Base-by-base conservation (phyloP, 1,284 basidiomycete species). In the Heterobasidion occidentale region DNA sequence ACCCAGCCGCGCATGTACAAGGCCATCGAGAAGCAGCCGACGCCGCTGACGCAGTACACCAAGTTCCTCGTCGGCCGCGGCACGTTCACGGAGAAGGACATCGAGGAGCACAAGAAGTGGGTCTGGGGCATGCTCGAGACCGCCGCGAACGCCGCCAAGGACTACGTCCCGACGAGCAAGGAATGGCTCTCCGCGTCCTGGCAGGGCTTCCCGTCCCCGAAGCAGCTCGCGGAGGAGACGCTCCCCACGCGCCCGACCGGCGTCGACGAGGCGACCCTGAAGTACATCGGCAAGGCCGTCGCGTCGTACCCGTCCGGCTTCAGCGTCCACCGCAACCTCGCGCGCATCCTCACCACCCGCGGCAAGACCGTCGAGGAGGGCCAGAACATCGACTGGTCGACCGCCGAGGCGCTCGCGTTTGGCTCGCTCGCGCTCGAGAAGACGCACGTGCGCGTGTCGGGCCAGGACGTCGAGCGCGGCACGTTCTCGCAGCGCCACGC, bases 401-500 rank as follows among this genome's bases (percentile, higher is more conserved):
- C 97, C n/a, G 96, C 95, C 59, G 97, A 99, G 76, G 94, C 97
- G 0, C 86, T 99, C 56, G 97, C 97, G 0, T 94, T 99, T 67
- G 97, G 96, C 60, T 83, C 94, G 14, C 84, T 99, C 53, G 90
- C 90, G 36, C 78, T 96, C 51, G 95, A 99, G 76, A 91, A 92
- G 67, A 90, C 89, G 57, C 94, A 99, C 69, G 91, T 99, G 55
- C 92, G 97, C 65, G 78, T 99, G 2, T 98, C 94, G 1, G 97
- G 97, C 50, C 97, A 99, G 75, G 97, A 99, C 72, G 96, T 99
- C 55, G 97, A 99, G 75, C 90, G 97, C 71, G 97, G 97, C 56
- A 99, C 97, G 8, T 99, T 99, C 81, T 98, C 95, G n/a, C 97
- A 99, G 71, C 91, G 97, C 55, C 97, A 99, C 68, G 94, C 95